Percentiles rank a stretch among this genome's conserved stretches.
Conservation (phyloP, 305 asterid genomes). For the Ajuga reptans region DNA sequence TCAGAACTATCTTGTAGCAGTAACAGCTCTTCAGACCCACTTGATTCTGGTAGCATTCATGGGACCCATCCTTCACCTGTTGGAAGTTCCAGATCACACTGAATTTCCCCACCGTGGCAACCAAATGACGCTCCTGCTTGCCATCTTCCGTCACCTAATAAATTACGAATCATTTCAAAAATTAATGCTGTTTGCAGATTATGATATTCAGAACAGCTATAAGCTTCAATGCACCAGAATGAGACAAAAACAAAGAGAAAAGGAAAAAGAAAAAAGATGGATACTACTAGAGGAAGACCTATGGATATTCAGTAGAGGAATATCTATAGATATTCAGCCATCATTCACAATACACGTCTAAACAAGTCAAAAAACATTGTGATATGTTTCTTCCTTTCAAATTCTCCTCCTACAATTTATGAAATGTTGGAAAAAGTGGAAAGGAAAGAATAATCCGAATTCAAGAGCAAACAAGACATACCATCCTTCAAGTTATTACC, state of each 20-base stretch:
- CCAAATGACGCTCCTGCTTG: conserved; percentile 89
- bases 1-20: conserved; percentile 81
- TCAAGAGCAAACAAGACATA: neutral
- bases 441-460: too few species aligned
- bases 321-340: neutral
- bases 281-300: too few species aligned
- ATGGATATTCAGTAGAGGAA: too few species aligned
- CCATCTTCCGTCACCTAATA: conserved; percentile 85
- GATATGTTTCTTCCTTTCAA: neutral
- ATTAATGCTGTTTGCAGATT: neutral
- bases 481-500: neutral
- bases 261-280: too few species aligned
- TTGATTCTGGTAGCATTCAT: conserved; percentile 74
- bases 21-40: conserved; percentile 94
- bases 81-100: conserved; percentile 95
- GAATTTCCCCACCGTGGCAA: conserved; percentile 92
- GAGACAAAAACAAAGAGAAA: too few species aligned
- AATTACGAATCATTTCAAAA: conserved; percentile 10
- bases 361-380: neutral
- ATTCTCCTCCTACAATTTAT: too few species aligned
- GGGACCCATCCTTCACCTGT: conserved; percentile 87
- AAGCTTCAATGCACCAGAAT: neutral
- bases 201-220: neutral
- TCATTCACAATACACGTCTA: neutral
- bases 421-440: too few species aligned